Evolutionary conservation across 306 rosid genomes (phyloP), one percentile per base, ranked within the genome.

Genomic region (Casuarina cunninghamiana): DNA sequence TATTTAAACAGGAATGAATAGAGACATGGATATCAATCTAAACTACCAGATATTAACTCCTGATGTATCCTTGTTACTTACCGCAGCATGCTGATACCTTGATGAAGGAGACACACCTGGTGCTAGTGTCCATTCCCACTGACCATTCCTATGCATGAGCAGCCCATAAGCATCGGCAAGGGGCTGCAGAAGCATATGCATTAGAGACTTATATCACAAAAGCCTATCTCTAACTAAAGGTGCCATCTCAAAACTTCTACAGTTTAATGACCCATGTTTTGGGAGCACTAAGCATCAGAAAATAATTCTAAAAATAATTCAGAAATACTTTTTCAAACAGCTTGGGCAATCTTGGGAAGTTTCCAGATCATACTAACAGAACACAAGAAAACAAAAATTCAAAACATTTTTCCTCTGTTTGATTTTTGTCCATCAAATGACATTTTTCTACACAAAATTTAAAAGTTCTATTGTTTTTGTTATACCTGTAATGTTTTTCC

Each of bases 61-160:
- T 11, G 77, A 67, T 58, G 32, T 65, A 85, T 70, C 57, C 54
- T 71, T 32, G 80, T 53, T 45, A 91, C 96, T 90, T 91, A 96
- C 99, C 83, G 98, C 97, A 73, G 99, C 98, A 83, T 96, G 99
- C 82, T 96, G 89, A 81, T 96, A 96, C 82, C 99, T 91, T 62
- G 96, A 90, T 71, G 99, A 93, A 68, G 99, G 98, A 81, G 99
- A 96, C 78, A 93, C 99, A 78, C 98, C 99, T 42, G 99, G 99
- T 74, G 99, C 99, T 77, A 90, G 97, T 75, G 98, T 96, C 99
- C 99, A 96, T 76, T 96, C 99, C 99, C 99, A 96, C 85, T 88
- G 94, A 69, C 98, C 97, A 85, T 90, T 96, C 81, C 98, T 89
- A 88, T 96, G 99, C 98, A 93, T 90, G 67, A 96, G 93, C 79